A percentile compares a stretch with the other conserved stretches of the same genome.
Evolutionary conservation across 2,329 filamentous ascomycete species (phyloP).

Genomic region (Aquanectria penicillioides): DNA sequence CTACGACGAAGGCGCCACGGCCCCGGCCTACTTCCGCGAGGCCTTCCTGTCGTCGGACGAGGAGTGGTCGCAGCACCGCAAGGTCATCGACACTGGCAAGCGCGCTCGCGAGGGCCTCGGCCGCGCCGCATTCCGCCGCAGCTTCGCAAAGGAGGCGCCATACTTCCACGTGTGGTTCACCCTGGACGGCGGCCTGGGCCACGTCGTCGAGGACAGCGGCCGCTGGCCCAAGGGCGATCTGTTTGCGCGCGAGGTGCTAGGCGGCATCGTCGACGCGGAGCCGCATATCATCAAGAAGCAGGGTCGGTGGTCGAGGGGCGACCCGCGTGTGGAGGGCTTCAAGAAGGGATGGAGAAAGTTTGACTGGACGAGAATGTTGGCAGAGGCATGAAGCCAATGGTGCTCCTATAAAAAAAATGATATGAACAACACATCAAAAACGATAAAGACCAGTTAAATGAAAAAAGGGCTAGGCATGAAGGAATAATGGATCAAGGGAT

Average conservation of each 20-base stretch:
- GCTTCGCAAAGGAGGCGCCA: slow-evolving; percentile 93
- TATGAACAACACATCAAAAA: no score
- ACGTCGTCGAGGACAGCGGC: slow-evolving; percentile 87
- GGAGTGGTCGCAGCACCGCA: slow-evolving; percentile 96
- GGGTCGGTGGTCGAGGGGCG: slow-evolving; percentile 81
- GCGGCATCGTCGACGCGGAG: slow-evolving; percentile 88
- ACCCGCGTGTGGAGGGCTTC: slow-evolving; percentile 78
- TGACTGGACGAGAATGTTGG: slow-evolving; percentile 79
- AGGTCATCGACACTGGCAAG: slow-evolving; percentile 88
- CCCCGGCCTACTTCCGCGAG: slow-evolving; percentile 94
- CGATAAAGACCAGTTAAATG: background rate
- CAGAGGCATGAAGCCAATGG: slow-evolving; percentile 44
- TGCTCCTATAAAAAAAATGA: no score
- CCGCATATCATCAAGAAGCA: slow-evolving; percentile 89
- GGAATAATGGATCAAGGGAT: background rate
- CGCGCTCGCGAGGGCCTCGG: slow-evolving; percentile 72
- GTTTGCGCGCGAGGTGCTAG: slow-evolving; percentile 91
- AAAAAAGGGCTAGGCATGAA: background rate
- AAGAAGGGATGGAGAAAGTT: slow-evolving; percentile 90
- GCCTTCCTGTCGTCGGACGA: slow-evolving; percentile 88
- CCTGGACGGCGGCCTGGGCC: slow-evolving; percentile 89
- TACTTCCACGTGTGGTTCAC: slow-evolving; percentile 99
- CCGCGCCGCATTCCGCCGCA: slow-evolving; percentile 81
- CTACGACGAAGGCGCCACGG: slow-evolving; percentile 88
- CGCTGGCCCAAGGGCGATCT: slow-evolving; percentile 91